A percentile compares a stretch with the other conserved stretches of the same genome.
These are phyloP conservation scores for Penicillium sp. DNA, from an alignment of 2,329 filamentous ascomycete genomes.

Conservation along the genomic window DNA sequence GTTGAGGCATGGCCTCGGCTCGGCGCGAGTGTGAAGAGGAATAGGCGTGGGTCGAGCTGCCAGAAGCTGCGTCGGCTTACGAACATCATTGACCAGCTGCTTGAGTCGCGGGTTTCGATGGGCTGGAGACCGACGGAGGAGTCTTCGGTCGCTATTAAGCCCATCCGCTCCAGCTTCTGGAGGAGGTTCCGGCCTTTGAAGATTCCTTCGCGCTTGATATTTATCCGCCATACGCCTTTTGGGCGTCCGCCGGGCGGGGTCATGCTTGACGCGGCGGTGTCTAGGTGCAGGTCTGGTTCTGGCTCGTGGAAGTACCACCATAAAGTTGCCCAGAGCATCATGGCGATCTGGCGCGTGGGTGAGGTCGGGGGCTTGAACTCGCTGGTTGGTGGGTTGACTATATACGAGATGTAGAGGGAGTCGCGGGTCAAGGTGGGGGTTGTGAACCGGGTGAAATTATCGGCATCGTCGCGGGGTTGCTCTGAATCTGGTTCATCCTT, in stretches of 20 bases:
- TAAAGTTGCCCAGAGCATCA: constrained; percentile 93
- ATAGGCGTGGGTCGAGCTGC: constrained; percentile 84
- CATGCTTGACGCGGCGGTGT: constrained; percentile 59
- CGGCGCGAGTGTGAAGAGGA: constrained; percentile 79
- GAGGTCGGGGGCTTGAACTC: constrained; percentile 79
- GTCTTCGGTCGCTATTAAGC: constrained; percentile 72
- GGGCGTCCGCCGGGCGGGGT: constrained; percentile 71
- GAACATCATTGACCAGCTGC: constrained; percentile 77
- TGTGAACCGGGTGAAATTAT: constrained; percentile 56
- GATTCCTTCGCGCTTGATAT: constrained; percentile 82
- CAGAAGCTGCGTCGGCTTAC: constrained; percentile 79
- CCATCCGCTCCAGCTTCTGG: constrained; percentile 91
- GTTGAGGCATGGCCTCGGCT: constrained; percentile 46
- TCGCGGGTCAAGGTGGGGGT: constrained; percentile 74
- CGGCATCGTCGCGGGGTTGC: constrained; percentile 17
- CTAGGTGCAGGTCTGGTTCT: constrained; percentile 63
- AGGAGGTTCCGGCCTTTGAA: constrained; percentile 78
- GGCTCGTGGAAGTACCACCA: constrained; percentile 98
- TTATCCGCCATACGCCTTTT: constrained; percentile 80
- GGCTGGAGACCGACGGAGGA: constrained; percentile 66
- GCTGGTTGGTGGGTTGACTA: constrained; percentile 74
- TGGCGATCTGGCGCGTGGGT: constrained; percentile 83
- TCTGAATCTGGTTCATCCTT: constrained; percentile 11
- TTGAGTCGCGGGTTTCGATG: constrained; percentile 58
- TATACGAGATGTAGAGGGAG: constrained; percentile 85